phyloP scores from a whole-genome alignment of 1,284 basidiomycete genomes.

The Vanrija pseudolonga region DNA sequence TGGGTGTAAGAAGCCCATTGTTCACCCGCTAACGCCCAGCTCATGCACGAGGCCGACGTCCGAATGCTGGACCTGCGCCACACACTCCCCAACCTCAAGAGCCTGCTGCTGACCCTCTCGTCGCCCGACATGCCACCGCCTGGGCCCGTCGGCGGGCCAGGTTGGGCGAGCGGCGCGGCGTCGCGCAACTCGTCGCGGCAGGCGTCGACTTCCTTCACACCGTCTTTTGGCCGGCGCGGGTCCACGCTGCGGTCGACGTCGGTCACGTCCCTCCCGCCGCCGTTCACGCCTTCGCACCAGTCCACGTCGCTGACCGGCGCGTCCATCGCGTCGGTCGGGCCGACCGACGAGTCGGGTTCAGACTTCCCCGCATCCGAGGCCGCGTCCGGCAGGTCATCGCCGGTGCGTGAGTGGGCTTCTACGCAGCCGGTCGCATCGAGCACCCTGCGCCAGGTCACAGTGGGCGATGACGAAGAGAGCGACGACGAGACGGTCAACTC shows the following conservation, averaged over 20 bases:
- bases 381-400: background rate
- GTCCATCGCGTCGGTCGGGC: background rate
- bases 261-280: background rate
- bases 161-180: constrained; percentile 15
- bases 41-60: constrained; percentile 83
- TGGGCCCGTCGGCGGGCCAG: constrained; percentile 14
- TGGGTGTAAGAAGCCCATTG: constrained; percentile 46
- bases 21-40: constrained; percentile 52
- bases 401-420: background rate
- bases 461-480: background rate
- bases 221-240: too few relatives aligned
- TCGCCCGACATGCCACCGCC: constrained; percentile 29
- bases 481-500: background rate
- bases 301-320: constrained; percentile 1
- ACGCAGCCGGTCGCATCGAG: too few relatives aligned
- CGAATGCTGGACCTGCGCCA: constrained; percentile 88
- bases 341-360: background rate
- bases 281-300: background rate
- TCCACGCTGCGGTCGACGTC: background rate
- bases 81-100: constrained; percentile 94
- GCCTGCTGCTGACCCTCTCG: constrained; percentile 74
- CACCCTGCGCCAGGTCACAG: too few relatives aligned
- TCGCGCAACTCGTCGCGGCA: constrained; percentile 10
- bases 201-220: background rate
- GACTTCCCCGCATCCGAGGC: background rate